Conservation (phyloP, 1,284 basidiomycete genomes). For the Cutaneotrichosporon sp. region DNA sequence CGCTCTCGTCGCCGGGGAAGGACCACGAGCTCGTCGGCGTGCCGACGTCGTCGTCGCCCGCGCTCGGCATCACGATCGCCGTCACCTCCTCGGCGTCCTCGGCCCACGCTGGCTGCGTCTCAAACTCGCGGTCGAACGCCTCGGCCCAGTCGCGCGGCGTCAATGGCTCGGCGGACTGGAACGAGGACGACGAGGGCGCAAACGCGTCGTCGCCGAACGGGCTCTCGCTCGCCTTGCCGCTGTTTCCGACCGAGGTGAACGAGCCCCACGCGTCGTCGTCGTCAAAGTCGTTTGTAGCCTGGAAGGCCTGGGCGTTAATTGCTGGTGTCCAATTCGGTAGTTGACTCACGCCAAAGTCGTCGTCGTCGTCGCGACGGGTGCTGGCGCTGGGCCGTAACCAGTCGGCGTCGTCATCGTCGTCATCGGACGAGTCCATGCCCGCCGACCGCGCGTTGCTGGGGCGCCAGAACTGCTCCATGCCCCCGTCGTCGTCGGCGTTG, state of each 20-base stretch:
- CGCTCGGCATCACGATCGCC: constrained; percentile 9
- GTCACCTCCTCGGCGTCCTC: constrained; percentile 12
- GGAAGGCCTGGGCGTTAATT: constrained; percentile 26
- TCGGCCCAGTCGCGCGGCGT: constrained; percentile 51
- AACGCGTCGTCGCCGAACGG: constrained; percentile 51
- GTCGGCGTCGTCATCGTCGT: constrained; percentile 51
- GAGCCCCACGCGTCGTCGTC: constrained; percentile 51
- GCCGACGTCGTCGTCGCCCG: constrained; percentile 13
- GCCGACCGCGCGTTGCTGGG: constrained; percentile 13
- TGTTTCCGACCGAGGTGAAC: constrained; percentile 35
- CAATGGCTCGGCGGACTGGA: constrained; percentile 27
- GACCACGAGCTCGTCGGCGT: constrained; percentile 35
- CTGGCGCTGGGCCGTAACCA: constrained; percentile 42
- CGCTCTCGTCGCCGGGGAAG: constrained; percentile 40
- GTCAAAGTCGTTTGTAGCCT: constrained; percentile 33
- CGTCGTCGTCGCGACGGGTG: constrained; percentile 29
- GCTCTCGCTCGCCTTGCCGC: constrained; percentile 34
- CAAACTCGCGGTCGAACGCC: constrained; percentile 45
- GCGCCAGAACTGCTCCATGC: constrained; percentile 29
- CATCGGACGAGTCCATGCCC: constrained; percentile 42
- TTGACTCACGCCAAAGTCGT: constrained; percentile 46
- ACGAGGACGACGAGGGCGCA: constrained; percentile 15
- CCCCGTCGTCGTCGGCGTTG: constrained; percentile 33
- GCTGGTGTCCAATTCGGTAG: neutral
- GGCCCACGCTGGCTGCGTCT: constrained; percentile 9